Base-by-base conservation (phyloP, 306 rosid genomes). In the Herpetospermum pedunculosum region DNA sequence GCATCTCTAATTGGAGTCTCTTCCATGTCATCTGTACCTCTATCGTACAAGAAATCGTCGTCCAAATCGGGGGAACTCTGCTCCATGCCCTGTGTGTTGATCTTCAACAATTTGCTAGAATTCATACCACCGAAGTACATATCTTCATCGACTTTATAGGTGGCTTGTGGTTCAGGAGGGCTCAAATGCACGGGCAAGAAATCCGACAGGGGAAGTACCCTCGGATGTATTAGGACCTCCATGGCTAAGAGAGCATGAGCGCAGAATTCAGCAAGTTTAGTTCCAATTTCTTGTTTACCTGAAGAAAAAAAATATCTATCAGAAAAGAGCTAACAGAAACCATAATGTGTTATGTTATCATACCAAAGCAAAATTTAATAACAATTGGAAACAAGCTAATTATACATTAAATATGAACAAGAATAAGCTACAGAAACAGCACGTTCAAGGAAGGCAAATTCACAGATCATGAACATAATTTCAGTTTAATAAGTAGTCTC, bases 181-280 rank as follows among this genome's bases (percentile, higher is more conserved):
- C 54, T 46, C 47, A 60, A 47, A 62, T 30, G 85, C 49, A 73
- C 23, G 8, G 74, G 74, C 19, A 79, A 25, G 63, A 77, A 79
- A 81, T 87, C 88, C 6, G 73, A 77, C 71, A 89, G 75, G 3
- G 94, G 88, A 79, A 85, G 91, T 52, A 83, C 87, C 85, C 96
- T 88, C 16, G 97, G 97, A 88, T 94, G 97, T 80, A 94, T 80
- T 53, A 94, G 94, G 76, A 91, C 91, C 75, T 94, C 98, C 83
- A 91, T 79, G 77, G 87, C 82, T 83, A 91, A 84, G 68, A 94
- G 86, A 25, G 98, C 95, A 77, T 84, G 88, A n/a, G 85, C 84
- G 70, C 98, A 91, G 81, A 94, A 94, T 52, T 85, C 95, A 8
- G 91, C 85, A 60, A 91, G 85, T 76, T 85, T 85, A 43, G 97